Conservation (phyloP, 2,329 filamentous ascomycete species). For the Malbranchea cinnamomea region DNA sequence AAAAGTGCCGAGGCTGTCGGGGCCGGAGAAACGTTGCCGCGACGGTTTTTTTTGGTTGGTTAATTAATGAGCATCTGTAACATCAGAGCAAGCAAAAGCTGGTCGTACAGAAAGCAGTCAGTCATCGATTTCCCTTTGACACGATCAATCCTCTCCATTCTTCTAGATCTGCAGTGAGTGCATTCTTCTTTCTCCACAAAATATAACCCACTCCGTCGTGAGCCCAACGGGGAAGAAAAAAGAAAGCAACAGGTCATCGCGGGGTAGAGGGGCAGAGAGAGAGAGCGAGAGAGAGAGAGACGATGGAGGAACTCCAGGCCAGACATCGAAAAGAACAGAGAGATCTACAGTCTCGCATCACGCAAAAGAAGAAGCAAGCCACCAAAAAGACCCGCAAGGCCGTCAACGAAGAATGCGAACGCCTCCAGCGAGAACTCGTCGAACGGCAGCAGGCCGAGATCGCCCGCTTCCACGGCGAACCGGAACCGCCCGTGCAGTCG, state of each 20-base stretch:
- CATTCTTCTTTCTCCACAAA: too few relatives aligned
- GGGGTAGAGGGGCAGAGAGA: too few relatives aligned
- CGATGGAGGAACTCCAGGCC: constrained; percentile 61
- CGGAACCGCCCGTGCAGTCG: constrained; percentile 9
- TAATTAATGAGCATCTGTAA: too few relatives aligned
- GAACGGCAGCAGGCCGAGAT: constrained; percentile 40
- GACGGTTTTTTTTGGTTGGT: constrained; percentile 1
- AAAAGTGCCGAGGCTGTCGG: constrained; percentile 16
- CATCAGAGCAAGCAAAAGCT: too few relatives aligned
- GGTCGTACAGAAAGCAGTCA: too few relatives aligned
- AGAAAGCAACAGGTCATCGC: too few relatives aligned
- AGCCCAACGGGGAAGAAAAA: too few relatives aligned
- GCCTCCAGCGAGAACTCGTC: constrained; percentile 40
- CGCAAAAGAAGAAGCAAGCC: constrained; percentile 91
- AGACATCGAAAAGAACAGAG: constrained; percentile 79
- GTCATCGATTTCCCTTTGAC: too few relatives aligned
- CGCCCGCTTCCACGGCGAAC: constrained; percentile 27
- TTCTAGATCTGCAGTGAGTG: too few relatives aligned
- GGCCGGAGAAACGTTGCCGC: constrained; percentile 8
- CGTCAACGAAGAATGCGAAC: constrained; percentile 50
- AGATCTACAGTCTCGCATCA: constrained; percentile 72
- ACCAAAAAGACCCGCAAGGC: constrained; percentile 66
- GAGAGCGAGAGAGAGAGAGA: not conserved
- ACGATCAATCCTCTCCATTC: too few relatives aligned
- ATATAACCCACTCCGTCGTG: too few relatives aligned